phyloP scores from a whole-genome alignment of 2,329 filamentous ascomycete species.

The Neopestalotiopsis sp. region DNA sequence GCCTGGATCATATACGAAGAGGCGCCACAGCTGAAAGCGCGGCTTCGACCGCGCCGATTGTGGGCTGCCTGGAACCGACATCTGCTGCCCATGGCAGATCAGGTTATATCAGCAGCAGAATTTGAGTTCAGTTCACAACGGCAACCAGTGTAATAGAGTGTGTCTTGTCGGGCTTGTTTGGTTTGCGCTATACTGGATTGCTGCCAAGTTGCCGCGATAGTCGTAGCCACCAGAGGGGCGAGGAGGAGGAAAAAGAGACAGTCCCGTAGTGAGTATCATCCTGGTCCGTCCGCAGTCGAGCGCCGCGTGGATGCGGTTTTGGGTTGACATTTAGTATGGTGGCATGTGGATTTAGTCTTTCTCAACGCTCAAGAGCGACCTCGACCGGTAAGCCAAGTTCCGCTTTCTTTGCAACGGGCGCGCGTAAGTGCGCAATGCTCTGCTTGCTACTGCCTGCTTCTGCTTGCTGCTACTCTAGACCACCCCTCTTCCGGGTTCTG shows the following conservation, averaged over 20 bases:
- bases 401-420: constrained; percentile 6
- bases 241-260: background rate
- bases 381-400: constrained; percentile 16
- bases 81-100: constrained; percentile 16
- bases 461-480: background rate
- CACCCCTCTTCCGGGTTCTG: constrained; percentile 4
- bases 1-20: constrained; percentile 32
- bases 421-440: background rate
- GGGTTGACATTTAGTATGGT: background rate
- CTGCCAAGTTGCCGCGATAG: constrained; percentile 20
- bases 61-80: constrained; percentile 7
- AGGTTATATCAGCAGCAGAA: background rate
- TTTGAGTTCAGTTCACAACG: constrained; percentile 12
- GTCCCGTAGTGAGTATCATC: constrained; percentile 15
- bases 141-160: constrained; percentile 1
- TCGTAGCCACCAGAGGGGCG: constrained; percentile 1
- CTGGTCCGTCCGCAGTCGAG: background rate
- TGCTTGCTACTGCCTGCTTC: background rate
- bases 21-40: constrained; percentile 44
- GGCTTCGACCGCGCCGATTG: constrained; percentile 2
- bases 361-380: constrained; percentile 7
- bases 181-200: constrained; percentile 3
- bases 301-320: background rate
- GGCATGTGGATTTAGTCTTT: constrained; percentile 12
- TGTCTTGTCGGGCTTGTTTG: background rate